Conservation (phyloP, 768 basidiomycete genomes). For the Xerocomus brunneocitrinus region DNA sequence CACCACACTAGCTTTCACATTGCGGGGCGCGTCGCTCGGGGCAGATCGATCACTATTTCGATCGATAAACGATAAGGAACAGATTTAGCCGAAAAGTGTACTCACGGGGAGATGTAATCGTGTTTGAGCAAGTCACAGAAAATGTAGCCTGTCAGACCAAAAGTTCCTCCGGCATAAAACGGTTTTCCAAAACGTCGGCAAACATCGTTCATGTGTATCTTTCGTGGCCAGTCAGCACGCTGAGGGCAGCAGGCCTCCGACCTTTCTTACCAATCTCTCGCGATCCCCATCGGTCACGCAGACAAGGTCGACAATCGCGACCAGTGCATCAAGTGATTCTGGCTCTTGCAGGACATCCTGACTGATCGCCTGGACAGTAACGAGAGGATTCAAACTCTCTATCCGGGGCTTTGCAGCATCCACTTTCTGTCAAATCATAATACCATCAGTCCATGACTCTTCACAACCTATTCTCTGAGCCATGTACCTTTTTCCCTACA, state of each 20-base stretch:
- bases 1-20: slow-evolving; percentile 52
- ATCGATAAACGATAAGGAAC: slow-evolving; percentile 2
- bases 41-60: slow-evolving; percentile 57
- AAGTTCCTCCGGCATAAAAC: slow-evolving; percentile 90
- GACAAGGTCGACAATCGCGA: slow-evolving; percentile 74
- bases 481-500: slow-evolving; percentile 75
- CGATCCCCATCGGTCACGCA: slow-evolving; percentile 79
- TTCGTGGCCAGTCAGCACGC: slow-evolving; percentile 8
- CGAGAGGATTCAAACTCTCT: slow-evolving; percentile 88
- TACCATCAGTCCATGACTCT: slow-evolving; percentile 32
- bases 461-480: slow-evolving; percentile 31
- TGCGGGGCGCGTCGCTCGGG: slow-evolving; percentile 54
- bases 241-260: not conserved
- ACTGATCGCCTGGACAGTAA: slow-evolving; percentile 68
- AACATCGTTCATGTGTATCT: slow-evolving; percentile 78
- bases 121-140: slow-evolving; percentile 90
- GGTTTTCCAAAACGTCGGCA: slow-evolving; percentile 71
- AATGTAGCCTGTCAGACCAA: slow-evolving; percentile 88
- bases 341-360: slow-evolving; percentile 44
- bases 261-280: slow-evolving; percentile 59
- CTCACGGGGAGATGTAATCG: slow-evolving; percentile 83
- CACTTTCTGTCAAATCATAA: slow-evolving; percentile 56
- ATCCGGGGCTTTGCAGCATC: slow-evolving; percentile 82
- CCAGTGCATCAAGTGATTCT: slow-evolving; percentile 51
- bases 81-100: slow-evolving; percentile 4